Percentiles rank a stretch among this genome's conserved stretches.
Conservation (phyloP, 306 rosid species). For the Acmispon strigosus region DNA sequence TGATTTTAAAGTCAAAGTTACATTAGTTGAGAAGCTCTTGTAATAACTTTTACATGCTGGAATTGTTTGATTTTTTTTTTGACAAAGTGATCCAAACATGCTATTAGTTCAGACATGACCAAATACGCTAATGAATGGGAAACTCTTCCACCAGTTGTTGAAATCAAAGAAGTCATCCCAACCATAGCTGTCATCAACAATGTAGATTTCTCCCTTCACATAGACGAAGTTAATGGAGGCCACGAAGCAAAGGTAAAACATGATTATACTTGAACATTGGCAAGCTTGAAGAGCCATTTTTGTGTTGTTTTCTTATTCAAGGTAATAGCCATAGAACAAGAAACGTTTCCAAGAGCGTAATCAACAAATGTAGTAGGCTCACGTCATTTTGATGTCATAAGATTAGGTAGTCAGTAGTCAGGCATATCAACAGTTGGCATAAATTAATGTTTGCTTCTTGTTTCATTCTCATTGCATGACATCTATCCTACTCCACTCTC, state of each 20-base stretch:
- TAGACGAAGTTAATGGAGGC: neutral
- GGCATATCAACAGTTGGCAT: neutral
- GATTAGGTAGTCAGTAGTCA: constrained; percentile 22
- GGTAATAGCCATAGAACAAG: neutral
- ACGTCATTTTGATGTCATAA: constrained; percentile 10
- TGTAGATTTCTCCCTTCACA: neutral
- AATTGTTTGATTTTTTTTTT: too few relatives aligned
- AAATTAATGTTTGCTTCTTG: neutral
- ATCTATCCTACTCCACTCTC: too few relatives aligned
- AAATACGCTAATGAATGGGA: neutral
- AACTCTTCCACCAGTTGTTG: neutral
- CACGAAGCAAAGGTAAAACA: neutral
- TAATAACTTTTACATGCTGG: too few relatives aligned
- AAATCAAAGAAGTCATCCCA: neutral
- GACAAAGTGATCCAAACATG: too few relatives aligned
- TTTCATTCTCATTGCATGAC: neutral
- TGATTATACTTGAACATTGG: neutral
- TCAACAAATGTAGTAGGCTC: neutral
- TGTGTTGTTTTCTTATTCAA: neutral
- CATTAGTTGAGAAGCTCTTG: too few relatives aligned
- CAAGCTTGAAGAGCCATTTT: neutral
- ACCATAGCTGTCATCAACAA: neutral
- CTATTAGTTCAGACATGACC: neutral
- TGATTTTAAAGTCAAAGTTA: too few relatives aligned
- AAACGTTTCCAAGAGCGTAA: neutral